Base-by-base conservation (phyloP, 805 yeast genomes). In the Metschnikowia matae region DNA sequence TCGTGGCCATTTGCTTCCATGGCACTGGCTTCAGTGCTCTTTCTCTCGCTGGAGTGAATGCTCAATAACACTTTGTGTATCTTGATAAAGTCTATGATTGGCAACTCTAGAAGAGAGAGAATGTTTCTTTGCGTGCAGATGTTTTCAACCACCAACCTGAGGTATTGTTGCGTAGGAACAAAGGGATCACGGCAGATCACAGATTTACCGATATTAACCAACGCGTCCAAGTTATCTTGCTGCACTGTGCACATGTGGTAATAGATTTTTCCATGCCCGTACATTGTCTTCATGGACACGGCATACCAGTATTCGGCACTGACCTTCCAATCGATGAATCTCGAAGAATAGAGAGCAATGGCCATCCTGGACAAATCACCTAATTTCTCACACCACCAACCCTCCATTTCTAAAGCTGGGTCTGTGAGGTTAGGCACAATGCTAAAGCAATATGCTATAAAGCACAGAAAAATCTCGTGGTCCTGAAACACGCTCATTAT, bases 311-410 rank as follows among this genome's bases (percentile, higher is more conserved):
- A 82, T 64, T 87, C 90, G 1, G 95, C 85, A 50, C 89, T 79
- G 17, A 83, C 66, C 63, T 87, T 86, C 96, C 96, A 89, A 65
- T 89, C 96, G 55, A 87, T 86, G 62, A 80, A 85, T 46, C 85
- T 79, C 1, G 90, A 84, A 6, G 90, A 84, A 59, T 87, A 87
- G 40, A 88, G 70, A 0, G 95, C 94, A 57, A 89, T 87, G 10
- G 95, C 92, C 90, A 89, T 87, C 62, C 96, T 71, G 34, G 92
- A 84, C 55, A 89, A 70, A 63, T 89, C 96, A 34, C 96, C 96
- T 46, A 89, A 68, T 61, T 89, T 85, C 65, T 89, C 96, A 29
- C 83, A 78, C 96, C 96, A 89, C 79, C 83, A 80, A 33, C 83
- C 83, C 63, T 79, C 83, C 76, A 80, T 79, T 52, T 80, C 83